Evolutionary conservation across 768 basidiomycete species (phyloP), one percentile per base, ranked within the genome.

Genomic region (Pleurotus cornucopiae): DNA sequence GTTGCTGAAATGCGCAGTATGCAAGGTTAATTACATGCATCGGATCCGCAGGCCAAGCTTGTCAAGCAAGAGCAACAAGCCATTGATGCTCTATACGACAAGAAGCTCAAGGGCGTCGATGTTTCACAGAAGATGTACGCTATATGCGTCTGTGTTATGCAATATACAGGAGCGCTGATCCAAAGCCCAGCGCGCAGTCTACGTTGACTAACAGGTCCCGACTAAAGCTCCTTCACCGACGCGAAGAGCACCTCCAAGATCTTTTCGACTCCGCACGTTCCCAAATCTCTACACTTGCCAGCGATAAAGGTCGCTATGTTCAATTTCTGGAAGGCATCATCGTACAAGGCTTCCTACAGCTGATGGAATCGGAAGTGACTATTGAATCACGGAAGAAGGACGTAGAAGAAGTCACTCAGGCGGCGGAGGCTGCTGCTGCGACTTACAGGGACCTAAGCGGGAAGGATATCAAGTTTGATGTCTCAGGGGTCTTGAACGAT

Each of bases 171-270:
- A 34, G 30, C 11, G 30, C 30, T 34, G 30, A 34, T 34, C 7
- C 2, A 34, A 34, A 34, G 30, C 30, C 30, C 63, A 98, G 96
- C 62, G 86, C 94, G 6, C 91, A 96, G 68, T 98, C 96, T 5
- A 98, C 91, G 21, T 80, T 96, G 59, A 97, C 94, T 62, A 99
- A 98, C 80, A 94, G 92, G 66, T 94, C 95, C 12, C 91, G 97
- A 37, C 81, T 99, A 62, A 85, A 81, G 66, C 81, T 98, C 26
- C 83, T 98, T 7, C 90, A 95, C 67, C 84, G 87, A 57, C 85
- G 95, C 48, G 96, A 98, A 71, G 93, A 97, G 67, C 85, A 94
- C 52, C 75, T 98, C 5, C 91, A 96, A 65, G 86, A 91, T 57
- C 83, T 98, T 59, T 98, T 99, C 71, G 71, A 80, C 6, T 78